Percentiles rank a stretch among this genome's conserved stretches.
These are phyloP conservation scores for Capsicum baccatum DNA, from an alignment of 257 asterid species.

Conservation along the genomic window DNA sequence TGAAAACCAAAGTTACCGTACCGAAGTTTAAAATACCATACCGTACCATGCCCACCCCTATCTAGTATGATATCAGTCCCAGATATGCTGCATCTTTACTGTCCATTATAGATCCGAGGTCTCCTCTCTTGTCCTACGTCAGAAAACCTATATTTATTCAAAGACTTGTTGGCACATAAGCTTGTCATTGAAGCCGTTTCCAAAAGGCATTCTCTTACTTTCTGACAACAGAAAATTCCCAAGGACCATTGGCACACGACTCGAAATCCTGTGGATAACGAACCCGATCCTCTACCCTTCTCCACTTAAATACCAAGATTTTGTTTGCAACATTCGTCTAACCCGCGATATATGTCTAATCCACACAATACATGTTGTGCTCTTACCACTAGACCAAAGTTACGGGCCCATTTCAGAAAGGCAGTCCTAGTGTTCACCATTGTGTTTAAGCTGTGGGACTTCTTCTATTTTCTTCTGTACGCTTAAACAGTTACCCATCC, in stretches of 20 bases:
- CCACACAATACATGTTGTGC: not conserved
- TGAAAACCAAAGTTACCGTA: too few species aligned
- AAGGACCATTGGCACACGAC: not conserved
- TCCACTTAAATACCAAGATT: not conserved
- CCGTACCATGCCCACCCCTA: too few species aligned
- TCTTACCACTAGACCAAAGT: not conserved
- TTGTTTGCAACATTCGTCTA: not conserved
- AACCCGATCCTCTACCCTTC: not conserved
- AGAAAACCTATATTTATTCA: not conserved
- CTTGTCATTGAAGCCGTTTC: constrained; percentile 22
- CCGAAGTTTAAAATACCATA: too few species aligned
- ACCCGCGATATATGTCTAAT: not conserved
- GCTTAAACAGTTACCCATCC: not conserved
- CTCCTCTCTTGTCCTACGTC: not conserved
- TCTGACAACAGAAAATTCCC: not conserved
- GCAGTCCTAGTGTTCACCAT: not conserved
- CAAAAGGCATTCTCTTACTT: not conserved
- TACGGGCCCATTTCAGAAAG: not conserved
- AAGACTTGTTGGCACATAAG: not conserved
- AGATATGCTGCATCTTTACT: not conserved
- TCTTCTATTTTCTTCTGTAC: not conserved
- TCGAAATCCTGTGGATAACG: not conserved
- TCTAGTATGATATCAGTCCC: not conserved
- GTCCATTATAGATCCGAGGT: not conserved
- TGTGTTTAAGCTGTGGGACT: not conserved